A percentile compares a stretch with the other conserved stretches of the same genome.
Conservation (phyloP, 306 rosid genomes). For the Benincasa hispida region DNA sequence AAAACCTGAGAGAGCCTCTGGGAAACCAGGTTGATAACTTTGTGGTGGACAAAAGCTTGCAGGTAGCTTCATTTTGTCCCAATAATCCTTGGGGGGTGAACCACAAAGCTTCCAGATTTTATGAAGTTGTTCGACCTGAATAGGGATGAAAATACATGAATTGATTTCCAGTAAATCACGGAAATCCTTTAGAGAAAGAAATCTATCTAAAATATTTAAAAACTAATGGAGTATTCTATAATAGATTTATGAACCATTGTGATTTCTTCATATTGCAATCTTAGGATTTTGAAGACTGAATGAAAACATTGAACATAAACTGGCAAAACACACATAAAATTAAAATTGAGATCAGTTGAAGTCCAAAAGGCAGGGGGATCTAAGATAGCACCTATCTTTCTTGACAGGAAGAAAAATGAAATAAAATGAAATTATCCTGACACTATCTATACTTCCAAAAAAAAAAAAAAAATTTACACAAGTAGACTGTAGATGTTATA, state of each 20-base stretch:
- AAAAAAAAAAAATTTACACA: neutral
- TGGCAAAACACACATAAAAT: neutral
- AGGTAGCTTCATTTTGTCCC: constrained; percentile 38
- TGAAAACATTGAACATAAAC: neutral
- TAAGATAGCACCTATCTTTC: neutral
- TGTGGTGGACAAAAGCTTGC: constrained; percentile 39
- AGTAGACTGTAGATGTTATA: neutral
- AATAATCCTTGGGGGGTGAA: constrained; percentile 56
- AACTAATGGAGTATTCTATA: neutral
- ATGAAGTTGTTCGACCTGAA: constrained; percentile 74
- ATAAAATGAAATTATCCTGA: neutral
- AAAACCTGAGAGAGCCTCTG: constrained; percentile 24
- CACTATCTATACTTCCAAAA: neutral
- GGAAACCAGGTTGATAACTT: constrained; percentile 24
- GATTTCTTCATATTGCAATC: constrained; percentile 6
- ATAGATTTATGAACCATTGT: neutral
- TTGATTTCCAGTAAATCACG: neutral
- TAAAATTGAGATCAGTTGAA: neutral
- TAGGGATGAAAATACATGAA: neutral
- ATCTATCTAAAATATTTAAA: neutral
- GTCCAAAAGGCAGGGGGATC: neutral
- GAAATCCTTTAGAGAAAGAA: neutral
- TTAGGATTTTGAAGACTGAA: neutral
- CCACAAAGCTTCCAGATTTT: constrained; percentile 79
- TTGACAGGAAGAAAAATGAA: neutral